Conservation (phyloP, 768 basidiomycete species). For the Tylopilus cervinicoccineus region DNA sequence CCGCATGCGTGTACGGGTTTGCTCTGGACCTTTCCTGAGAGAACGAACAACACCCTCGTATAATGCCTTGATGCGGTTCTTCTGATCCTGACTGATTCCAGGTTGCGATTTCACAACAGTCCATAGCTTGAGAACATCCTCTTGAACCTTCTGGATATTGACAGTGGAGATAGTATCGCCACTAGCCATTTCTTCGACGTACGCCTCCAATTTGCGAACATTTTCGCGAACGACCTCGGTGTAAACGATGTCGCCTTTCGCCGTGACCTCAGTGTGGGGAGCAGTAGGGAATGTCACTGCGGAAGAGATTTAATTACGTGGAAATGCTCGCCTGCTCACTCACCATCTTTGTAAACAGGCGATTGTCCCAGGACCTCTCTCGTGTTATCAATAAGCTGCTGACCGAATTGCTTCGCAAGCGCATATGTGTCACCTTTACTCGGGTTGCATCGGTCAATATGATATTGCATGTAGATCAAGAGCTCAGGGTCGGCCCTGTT, state of each 20-base stretch:
- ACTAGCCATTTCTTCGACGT: constrained; percentile 97
- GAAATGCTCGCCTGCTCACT: constrained; percentile 26
- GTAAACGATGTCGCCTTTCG: constrained; percentile 92
- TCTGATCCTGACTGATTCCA: constrained; percentile 95
- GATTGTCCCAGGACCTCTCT: constrained; percentile 75
- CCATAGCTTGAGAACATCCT: constrained; percentile 96
- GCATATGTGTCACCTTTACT: constrained; percentile 86
- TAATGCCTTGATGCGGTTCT: constrained; percentile 88
- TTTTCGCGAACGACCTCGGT: constrained; percentile 93
- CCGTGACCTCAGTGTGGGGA: constrained; percentile 89
- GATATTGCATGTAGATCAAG: constrained; percentile 92
- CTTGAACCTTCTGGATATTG: constrained; percentile 97
- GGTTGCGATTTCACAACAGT: constrained; percentile 96
- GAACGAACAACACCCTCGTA: constrained; percentile 97
- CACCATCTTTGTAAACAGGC: constrained; percentile 96
- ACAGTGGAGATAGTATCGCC: constrained; percentile 82
- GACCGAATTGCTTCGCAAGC: constrained; percentile 96
- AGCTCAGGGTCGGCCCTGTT: constrained; percentile 95
- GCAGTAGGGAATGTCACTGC: constrained; percentile 97
- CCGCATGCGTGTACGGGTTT: constrained; percentile 52
- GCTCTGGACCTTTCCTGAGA: constrained; percentile 74
- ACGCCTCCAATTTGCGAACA: constrained; percentile 96
- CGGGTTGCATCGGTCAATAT: constrained; percentile 81
- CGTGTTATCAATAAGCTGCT: constrained; percentile 92
- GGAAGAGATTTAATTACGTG: neutral